Percentiles rank a stretch among this genome's conserved stretches.
phyloP scores from a whole-genome alignment of 352 stramenopile genomes.

The Phytophthora boehmeriae region DNA sequence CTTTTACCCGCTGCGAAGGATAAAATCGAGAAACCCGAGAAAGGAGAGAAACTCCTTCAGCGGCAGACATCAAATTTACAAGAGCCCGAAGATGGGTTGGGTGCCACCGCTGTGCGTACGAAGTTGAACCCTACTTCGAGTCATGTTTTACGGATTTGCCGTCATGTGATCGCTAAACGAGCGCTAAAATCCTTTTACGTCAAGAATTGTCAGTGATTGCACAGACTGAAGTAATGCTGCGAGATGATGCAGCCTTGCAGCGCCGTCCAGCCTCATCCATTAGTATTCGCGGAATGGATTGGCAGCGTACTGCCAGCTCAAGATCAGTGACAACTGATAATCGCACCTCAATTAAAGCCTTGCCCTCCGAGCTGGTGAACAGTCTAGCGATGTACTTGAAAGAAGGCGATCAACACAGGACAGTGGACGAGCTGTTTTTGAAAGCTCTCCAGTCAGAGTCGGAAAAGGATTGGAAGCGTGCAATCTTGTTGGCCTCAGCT shows the following conservation, averaged over 20 bases:
- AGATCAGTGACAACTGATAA: slow-evolving; percentile 15
- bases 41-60: slow-evolving; percentile 18
- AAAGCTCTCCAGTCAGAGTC: slow-evolving; percentile 56
- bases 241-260: slow-evolving; percentile 54
- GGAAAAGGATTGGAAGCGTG: slow-evolving; percentile 69
- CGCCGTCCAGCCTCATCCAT: slow-evolving; percentile 25
- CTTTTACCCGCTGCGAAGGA: slow-evolving; percentile 3
- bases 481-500: slow-evolving; percentile 71
- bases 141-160: slow-evolving; percentile 72
- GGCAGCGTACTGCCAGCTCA: slow-evolving; percentile 3
- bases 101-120: slow-evolving; percentile 11
- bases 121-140: slow-evolving; percentile 60
- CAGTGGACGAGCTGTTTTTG: slow-evolving; percentile 67
- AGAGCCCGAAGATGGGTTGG: slow-evolving; percentile 25
- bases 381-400: slow-evolving; percentile 55
- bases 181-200: slow-evolving; percentile 62
- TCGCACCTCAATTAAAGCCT: slow-evolving; percentile 47
- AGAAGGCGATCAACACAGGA: slow-evolving; percentile 62
- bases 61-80: slow-evolving; percentile 16
- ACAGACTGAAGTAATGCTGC: slow-evolving; percentile 51
- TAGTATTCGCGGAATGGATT: slow-evolving; percentile 11
- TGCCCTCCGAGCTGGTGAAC: slow-evolving; percentile 50
- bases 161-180: slow-evolving; percentile 76
- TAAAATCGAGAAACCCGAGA: slow-evolving; percentile 11
- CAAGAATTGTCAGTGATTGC: slow-evolving; percentile 70